Evolutionary conservation across 192 early-diverging fungal genomes (phyloP), one percentile per base, ranked within the genome.

Genomic region (Linnemannia exigua): DNA sequence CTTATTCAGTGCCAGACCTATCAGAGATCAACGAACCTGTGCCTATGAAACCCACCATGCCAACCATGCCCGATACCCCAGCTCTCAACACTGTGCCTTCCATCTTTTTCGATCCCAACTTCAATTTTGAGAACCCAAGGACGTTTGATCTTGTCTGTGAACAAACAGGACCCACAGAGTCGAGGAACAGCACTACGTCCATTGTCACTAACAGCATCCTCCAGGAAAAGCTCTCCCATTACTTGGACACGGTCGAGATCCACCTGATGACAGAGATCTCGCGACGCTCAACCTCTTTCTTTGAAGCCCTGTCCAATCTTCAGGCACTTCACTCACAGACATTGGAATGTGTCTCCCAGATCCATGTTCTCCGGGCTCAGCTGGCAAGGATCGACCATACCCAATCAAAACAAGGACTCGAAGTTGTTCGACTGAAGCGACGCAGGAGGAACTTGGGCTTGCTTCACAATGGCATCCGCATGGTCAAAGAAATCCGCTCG

Each of bases 191-290:
- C 67, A 81, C 92, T 47, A 81, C 87, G 2, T 79, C 84, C 11
- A 90, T 92, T 8, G 90, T 91, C 20, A 91, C 94, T 17, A 95
- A 95, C 74, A 89, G 88, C 12, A 90, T 92, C 16, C 90, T 99
- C 67, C 98, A 99, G 89, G 97, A 98, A 51, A 95, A 96, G 36
- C 89, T 99, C 41, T 95, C 97, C 0, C 92, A 94, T 72, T 97
- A 97, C 77, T 90, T 97, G 75, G 99, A 99, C 82, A 95, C 95
- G 0, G 96, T 99, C 4, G 98, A 99, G 82, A 94, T 96, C 3
- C 97, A 99, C 75, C 87, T 99, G 36, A 94, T 98, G 28, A 95
- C 94, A 63, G 99, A 99, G 83, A 99, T 99, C 54, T 97, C 97
- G 44, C 92, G 94, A 31, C 89, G 98, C 33, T 98, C 97, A n/a